Conservation (phyloP, 148 eudicot genomes). For the Camellia lanceoleosa region DNA sequence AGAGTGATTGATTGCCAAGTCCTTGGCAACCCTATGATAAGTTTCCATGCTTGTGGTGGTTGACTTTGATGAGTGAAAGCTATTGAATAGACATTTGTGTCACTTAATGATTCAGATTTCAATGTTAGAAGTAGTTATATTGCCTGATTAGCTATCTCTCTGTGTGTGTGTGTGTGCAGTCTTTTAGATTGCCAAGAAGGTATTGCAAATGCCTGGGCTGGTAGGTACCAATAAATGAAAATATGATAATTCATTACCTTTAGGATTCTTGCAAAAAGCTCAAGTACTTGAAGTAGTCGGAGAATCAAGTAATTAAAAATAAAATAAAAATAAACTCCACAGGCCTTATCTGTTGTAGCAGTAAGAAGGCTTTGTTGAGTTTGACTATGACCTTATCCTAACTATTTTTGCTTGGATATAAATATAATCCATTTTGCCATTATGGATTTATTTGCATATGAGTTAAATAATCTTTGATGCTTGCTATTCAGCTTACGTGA, state of each 20-base stretch:
- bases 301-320: not conserved
- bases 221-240: not conserved
- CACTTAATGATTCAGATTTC: not conserved
- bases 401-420: not conserved
- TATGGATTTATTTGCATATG: not conserved
- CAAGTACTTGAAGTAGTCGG: not conserved
- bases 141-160: not conserved
- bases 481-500: not conserved
- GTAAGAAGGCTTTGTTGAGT: not conserved
- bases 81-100: not conserved
- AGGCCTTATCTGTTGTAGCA: not conserved
- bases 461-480: too few relatives aligned
- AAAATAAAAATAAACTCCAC: not conserved
- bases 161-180: not conserved
- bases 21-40: not conserved
- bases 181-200: slow-evolving; percentile 3
- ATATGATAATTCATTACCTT: not conserved
- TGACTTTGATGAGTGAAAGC: not conserved
- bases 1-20: not conserved
- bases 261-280: not conserved
- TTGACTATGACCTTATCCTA: not conserved
- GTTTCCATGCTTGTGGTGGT: not conserved
- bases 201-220: not conserved
- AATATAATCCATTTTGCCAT: not conserved
- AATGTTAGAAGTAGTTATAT: not conserved